Evolutionary conservation across 148 eudicot genomes (phyloP).

Genomic region (Polygonum aviculare): DNA sequence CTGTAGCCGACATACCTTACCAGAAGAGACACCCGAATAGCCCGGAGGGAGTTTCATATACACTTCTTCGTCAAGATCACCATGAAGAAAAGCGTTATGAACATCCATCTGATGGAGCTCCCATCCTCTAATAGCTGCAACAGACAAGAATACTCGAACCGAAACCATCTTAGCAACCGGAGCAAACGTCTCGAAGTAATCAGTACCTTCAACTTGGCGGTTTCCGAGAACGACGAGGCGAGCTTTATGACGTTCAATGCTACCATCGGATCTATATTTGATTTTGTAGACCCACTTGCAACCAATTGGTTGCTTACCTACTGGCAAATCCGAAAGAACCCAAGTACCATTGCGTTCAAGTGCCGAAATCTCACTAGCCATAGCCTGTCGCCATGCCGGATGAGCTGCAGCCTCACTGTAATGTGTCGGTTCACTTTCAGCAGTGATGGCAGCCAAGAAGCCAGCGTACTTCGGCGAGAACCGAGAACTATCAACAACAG

Average conservation of each 20-base stretch:
- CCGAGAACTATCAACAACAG: background rate
- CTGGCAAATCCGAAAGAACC: background rate
- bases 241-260: background rate
- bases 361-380: background rate
- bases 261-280: background rate
- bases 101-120: no score
- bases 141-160: no score
- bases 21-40: background rate
- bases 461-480: background rate
- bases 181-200: no score
- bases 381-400: background rate
- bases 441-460: background rate
- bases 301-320: background rate
- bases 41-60: no score
- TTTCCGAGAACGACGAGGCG: no score
- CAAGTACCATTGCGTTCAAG: background rate
- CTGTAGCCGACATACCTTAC: background rate
- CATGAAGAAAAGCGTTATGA: no score
- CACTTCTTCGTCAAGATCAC: no score
- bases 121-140: no score
- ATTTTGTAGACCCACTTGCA: background rate
- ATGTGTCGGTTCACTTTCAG: background rate
- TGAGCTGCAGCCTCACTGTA: background rate
- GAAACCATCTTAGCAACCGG: no score
- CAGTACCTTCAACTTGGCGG: no score